Evolutionary conservation across 106 monocot species (phyloP).

Genomic region (Phalaenopsis aphrodite): DNA sequence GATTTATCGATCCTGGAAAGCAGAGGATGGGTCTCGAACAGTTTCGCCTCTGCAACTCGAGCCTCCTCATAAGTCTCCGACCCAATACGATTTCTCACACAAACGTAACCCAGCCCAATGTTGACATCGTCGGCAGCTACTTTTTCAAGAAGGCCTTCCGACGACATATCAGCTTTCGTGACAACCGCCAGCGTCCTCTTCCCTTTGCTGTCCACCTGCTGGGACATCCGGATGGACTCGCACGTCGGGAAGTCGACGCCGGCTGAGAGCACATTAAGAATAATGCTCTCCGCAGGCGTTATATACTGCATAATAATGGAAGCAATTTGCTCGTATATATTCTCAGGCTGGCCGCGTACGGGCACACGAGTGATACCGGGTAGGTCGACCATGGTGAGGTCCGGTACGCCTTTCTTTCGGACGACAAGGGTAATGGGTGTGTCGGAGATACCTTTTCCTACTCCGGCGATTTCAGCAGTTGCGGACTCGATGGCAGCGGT

Average conservation of each 20-base stretch:
- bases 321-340: conserved; percentile 13
- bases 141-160: conserved; percentile 32
- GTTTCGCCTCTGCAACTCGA: conserved; percentile 17
- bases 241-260: conserved; percentile 12
- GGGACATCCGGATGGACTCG: conserved; percentile 19
- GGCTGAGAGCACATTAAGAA: conserved; percentile 12
- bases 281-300: conserved; percentile 14
- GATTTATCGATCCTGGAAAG: conserved; percentile 42
- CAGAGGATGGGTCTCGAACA: conserved; percentile 34
- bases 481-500: conserved; percentile 6
- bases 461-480: conserved; percentile 4
- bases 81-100: conserved; percentile 44
- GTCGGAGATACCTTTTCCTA: background rate
- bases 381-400: conserved; percentile 14
- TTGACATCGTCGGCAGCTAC: conserved; percentile 17
- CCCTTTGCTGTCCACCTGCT: conserved; percentile 12
- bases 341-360: conserved; percentile 9
- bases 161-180: conserved; percentile 10
- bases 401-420: conserved; percentile 9
- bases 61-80: conserved; percentile 53
- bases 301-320: conserved; percentile 13
- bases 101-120: conserved; percentile 32
- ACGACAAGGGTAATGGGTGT: conserved; percentile 5
- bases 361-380: conserved; percentile 12
- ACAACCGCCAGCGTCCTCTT: conserved; percentile 12